Evolutionary conservation across 352 stramenopile species (phyloP), one percentile per base, ranked within the genome.

Genomic region (Aphanomyces stellatus): DNA sequence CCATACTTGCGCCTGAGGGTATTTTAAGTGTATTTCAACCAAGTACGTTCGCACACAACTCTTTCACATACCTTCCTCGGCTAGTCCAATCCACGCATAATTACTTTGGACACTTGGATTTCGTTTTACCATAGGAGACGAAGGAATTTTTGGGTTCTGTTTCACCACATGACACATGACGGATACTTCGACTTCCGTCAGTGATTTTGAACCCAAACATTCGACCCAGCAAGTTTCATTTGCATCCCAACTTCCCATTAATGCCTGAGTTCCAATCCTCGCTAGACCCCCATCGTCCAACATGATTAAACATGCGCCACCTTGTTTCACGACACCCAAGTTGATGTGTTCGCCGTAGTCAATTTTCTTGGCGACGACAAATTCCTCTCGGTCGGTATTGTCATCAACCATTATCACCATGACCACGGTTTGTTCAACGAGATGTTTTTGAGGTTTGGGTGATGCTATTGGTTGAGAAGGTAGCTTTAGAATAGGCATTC

Each of bases 181-280:
- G 0, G 81, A 90, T 13, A 93, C 82, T 79, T 91, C 79, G 40
- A 93, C 81, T 69, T 93, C 82, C 0, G 82, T 91, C 2, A 75
- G 73, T n/a, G 75, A 73, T 7, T 83, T 78, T 2, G 80, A 75
- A 49, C 90, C 82, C 13, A 75, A 72, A 33, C 89, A 75, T 65
- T 93, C 85, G 62, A 93, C 87, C 85, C 85, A 93, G 65, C 76
- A 88, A 3, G 81, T 71, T 28, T 82, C 77, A 4, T 77, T 80
- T n/a, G 82, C 82, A 51, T 93, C 85, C 85, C 85, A 93, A 41
- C 78, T 90, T n/a, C 82, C 81, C 81, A 91, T 91, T 27, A 93
- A 75, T 43, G 85, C 85, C 55, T 93, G 85, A 3, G 82, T 91
- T 13, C 85, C 85, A 64, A 93, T 88, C 19, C 85, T 82, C 10